A percentile compares a stretch with the other conserved stretches of the same genome.
These are phyloP conservation scores for Fusarium nygamai DNA, from an alignment of 2,329 filamentous ascomycete genomes.

Conservation along the genomic window DNA sequence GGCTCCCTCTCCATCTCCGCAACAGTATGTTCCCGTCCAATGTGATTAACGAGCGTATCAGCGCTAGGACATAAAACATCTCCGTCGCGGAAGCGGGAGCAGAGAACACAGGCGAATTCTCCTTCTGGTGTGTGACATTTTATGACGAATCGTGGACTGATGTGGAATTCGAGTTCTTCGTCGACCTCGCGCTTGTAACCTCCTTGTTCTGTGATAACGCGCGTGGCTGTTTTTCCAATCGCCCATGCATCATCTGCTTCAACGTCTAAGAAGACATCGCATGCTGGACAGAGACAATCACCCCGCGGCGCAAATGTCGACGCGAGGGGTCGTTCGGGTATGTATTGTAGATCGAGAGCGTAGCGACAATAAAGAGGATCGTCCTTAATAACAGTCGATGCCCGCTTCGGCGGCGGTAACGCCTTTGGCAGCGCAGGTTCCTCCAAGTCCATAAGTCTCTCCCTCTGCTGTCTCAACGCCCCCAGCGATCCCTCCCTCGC, in stretches of 20 bases:
- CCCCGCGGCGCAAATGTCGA: slow-evolving; percentile 30
- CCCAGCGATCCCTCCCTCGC: slow-evolving; percentile 35
- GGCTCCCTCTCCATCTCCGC: slow-evolving; percentile 36
- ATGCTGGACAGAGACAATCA: slow-evolving; percentile 31
- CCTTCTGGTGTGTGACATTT: slow-evolving; percentile 40
- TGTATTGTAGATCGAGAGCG: slow-evolving; percentile 36
- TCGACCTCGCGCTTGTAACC: slow-evolving; percentile 35
- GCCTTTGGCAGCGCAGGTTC: neutral
- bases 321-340: slow-evolving; percentile 18
- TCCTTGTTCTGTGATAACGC: slow-evolving; percentile 17
- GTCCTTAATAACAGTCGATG: slow-evolving; percentile 6
- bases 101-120: slow-evolving; percentile 38
- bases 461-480: slow-evolving; percentile 36
- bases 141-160: slow-evolving; percentile 37
- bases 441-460: slow-evolving; percentile 25
- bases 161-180: slow-evolving; percentile 37
- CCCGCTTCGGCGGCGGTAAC: neutral
- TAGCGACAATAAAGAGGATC: slow-evolving; percentile 39
- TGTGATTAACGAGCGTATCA: slow-evolving; percentile 33
- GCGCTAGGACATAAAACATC: slow-evolving; percentile 33
- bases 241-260: slow-evolving; percentile 38
- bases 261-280: slow-evolving; percentile 25
- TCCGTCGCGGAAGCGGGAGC: slow-evolving; percentile 30
- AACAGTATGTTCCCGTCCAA: slow-evolving; percentile 29
- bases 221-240: slow-evolving; percentile 28